A percentile compares a stretch with the other conserved stretches of the same genome.
Conservation (phyloP, 2,329 filamentous ascomycete genomes). For the Trichoderma breve region DNA sequence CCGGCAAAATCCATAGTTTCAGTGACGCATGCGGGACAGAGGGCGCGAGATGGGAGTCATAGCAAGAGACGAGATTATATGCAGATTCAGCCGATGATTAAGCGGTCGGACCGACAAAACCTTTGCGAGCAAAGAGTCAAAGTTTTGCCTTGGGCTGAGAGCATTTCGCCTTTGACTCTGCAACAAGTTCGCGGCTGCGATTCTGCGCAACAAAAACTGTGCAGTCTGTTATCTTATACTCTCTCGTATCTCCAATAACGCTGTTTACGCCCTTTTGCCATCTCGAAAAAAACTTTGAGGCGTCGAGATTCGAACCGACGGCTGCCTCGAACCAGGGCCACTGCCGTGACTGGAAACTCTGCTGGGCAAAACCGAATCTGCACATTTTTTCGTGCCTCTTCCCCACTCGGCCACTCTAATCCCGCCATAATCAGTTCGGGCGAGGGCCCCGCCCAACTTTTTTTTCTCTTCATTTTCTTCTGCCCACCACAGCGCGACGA, state of each 20-base stretch:
- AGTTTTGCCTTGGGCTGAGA: background rate
- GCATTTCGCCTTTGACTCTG: background rate
- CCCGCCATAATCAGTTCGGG: background rate
- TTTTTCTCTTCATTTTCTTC: constrained; percentile 11
- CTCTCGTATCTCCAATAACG: background rate
- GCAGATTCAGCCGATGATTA: background rate
- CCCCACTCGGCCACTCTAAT: constrained; percentile 19
- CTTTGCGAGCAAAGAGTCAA: background rate
- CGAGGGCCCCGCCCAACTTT: constrained; percentile 15
- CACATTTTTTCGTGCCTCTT: constrained; percentile 3
- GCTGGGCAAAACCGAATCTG: background rate
- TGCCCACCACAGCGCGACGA: constrained; percentile 6
- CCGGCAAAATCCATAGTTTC: background rate
- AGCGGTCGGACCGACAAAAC: constrained; percentile 10
- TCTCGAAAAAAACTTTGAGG: background rate
- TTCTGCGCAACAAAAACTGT: background rate
- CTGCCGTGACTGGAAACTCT: background rate
- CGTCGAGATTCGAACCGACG: constrained; percentile 17
- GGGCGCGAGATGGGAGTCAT: background rate
- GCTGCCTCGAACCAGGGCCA: background rate
- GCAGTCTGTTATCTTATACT: background rate
- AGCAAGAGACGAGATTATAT: background rate
- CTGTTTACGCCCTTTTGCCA: background rate
- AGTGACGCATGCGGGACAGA: background rate
- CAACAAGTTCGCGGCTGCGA: background rate